A percentile compares a stretch with the other conserved stretches of the same genome.
These are phyloP conservation scores for Zygosaccharomyces kombuchaensis DNA, from an alignment of 805 yeast species.

Conservation along the genomic window DNA sequence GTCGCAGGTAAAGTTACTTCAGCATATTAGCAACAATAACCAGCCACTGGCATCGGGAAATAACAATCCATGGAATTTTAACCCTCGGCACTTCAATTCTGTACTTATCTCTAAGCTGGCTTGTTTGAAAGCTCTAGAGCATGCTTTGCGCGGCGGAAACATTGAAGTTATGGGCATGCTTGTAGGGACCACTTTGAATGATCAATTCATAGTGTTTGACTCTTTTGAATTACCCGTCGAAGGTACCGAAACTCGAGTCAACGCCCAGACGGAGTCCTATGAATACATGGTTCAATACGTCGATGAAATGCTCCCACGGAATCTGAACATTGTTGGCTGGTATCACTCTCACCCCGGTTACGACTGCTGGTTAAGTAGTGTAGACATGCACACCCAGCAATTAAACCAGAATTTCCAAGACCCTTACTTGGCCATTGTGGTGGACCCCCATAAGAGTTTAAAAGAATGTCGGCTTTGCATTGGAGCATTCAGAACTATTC, in stretches of 20 bases:
- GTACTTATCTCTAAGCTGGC: slow-evolving; percentile 61
- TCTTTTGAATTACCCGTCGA: slow-evolving; percentile 86
- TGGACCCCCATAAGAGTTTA: slow-evolving; percentile 72
- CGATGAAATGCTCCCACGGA: slow-evolving; percentile 45
- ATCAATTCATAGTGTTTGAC: slow-evolving; percentile 66
- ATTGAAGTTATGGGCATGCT: slow-evolving; percentile 96
- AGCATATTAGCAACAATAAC: not conserved
- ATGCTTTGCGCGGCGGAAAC: slow-evolving; percentile 78
- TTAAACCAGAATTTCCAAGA: slow-evolving; percentile 86
- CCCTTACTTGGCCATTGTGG: slow-evolving; percentile 83
- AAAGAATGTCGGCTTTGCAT: slow-evolving; percentile 67
- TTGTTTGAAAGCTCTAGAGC: slow-evolving; percentile 67
- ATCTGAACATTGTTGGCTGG: slow-evolving; percentile 85
- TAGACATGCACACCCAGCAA: slow-evolving; percentile 85
- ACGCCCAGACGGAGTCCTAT: slow-evolving; percentile 89
- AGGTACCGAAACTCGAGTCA: slow-evolving; percentile 94
- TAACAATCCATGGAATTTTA: slow-evolving; percentile 8
- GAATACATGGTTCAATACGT: slow-evolving; percentile 90
- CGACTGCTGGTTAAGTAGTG: slow-evolving; percentile 93
- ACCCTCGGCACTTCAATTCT: slow-evolving; percentile 16
- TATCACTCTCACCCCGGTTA: slow-evolving; percentile 98
- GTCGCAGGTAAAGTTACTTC: slow-evolving; percentile 5
- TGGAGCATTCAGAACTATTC: slow-evolving; percentile 81
- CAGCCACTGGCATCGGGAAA: not conserved
- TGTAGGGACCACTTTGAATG: slow-evolving; percentile 63